Base-by-base conservation (phyloP, 495 filamentous ascomycete species). In the Jackrogersella minutella region DNA sequence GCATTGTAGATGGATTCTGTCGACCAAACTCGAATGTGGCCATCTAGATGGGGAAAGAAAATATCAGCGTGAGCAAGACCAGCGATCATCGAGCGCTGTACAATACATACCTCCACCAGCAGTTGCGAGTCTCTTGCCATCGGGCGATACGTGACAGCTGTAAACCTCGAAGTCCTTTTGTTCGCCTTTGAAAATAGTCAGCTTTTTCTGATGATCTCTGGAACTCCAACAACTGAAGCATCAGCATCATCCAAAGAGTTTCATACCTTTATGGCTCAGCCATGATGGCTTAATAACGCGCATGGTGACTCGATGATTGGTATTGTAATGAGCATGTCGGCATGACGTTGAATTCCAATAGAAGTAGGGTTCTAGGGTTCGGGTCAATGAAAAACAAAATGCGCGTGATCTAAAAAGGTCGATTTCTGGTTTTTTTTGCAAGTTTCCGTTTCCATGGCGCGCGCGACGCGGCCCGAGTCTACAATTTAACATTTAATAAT, bases 111-210 rank as follows among this genome's bases (percentile, higher is more conserved):
- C 92, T 88, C 93, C 93, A 70, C 91, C 93, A 62, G 92, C 95
- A 6, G 96, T 97, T 28, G 93, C 95, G 53, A 99, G 82, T 60
- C 95, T 86, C 64, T 85, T 88, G 67, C 93, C 93, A 80, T 98
- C 96, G 5, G 95, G 93, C 11, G 94, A 98, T 58, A 98, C 87
- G 82, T 98, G 92, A 77, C 94, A 97, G 73, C 91, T 96, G 79
- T 97, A 99, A 62, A 97, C 93, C 78, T 98, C 96, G 76, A 95
- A 95, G 71, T 97, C 93, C 70, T 96, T 97, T 76, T 94, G 91
- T 80, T 98, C 94, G 68, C 93, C 93, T 91, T 73, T 60, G 59
- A 30, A 31, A 46, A 62, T 37, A 11, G 57, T 66, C 54, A 68
- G 71, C 40, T 26, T 55, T 39, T 37, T 62, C 28, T 61, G n/a